Conservation (phyloP, 1,284 basidiomycete species). For the Ustilago trichophora region DNA sequence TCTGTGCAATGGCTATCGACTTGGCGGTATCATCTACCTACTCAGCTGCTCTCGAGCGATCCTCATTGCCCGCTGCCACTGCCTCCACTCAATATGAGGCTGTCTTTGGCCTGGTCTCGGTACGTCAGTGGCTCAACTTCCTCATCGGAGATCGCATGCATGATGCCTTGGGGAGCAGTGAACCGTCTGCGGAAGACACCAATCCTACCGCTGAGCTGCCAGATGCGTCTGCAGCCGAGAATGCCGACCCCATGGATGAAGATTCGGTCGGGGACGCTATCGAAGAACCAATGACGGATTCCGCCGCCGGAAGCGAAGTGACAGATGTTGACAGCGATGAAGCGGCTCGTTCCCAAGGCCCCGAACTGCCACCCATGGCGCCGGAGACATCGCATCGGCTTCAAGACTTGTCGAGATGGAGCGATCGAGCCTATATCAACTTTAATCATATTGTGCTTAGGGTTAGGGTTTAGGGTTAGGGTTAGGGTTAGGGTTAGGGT, state of each 20-base stretch:
- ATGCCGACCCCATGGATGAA: too few relatives aligned
- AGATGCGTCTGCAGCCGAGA: too few relatives aligned
- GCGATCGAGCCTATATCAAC: conserved; percentile 3
- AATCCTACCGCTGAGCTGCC: too few relatives aligned
- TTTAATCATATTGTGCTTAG: not conserved
- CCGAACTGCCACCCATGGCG: not conserved
- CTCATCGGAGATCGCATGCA: not conserved
- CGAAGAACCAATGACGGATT: too few relatives aligned
- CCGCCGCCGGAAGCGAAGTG: too few relatives aligned
- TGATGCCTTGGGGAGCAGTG: too few relatives aligned
- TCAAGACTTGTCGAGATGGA: not conserved
- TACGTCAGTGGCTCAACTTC: not conserved
- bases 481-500: too few relatives aligned
- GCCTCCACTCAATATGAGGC: not conserved
- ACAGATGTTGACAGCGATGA: too few relatives aligned
- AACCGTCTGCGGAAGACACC: too few relatives aligned
- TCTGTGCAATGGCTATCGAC: not conserved
- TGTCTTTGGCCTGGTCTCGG: not conserved
- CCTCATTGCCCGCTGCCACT: not conserved
- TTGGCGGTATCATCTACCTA: not conserved
- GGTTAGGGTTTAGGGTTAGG: too few relatives aligned
- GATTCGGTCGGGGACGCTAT: too few relatives aligned
- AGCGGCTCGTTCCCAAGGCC: too few relatives aligned
- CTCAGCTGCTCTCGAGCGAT: not conserved
- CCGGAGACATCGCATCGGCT: not conserved